A percentile compares a stretch with the other conserved stretches of the same genome.
Conservation (phyloP, 2,329 filamentous ascomycete genomes). For the Aspergillus quadricinctus region DNA sequence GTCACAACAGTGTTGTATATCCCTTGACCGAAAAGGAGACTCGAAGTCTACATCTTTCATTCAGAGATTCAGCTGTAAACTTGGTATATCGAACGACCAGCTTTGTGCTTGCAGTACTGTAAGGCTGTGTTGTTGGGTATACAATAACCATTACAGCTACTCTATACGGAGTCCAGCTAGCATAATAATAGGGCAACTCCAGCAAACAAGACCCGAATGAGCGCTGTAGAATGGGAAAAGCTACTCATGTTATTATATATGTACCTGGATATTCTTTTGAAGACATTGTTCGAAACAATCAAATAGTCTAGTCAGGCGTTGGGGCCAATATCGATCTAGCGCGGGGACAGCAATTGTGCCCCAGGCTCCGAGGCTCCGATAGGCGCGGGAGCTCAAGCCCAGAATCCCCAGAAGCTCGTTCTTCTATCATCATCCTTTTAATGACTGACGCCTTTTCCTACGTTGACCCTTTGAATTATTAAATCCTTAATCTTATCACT, state of each 20-base stretch:
- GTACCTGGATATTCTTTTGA: background rate
- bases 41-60: background rate
- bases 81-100: background rate
- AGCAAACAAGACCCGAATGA: background rate
- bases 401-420: constrained; percentile 3
- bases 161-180: background rate
- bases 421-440: constrained; percentile 1
- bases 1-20: background rate
- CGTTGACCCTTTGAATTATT: background rate
- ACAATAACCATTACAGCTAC: background rate
- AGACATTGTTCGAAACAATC: background rate
- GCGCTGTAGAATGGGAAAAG: background rate
- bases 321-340: background rate
- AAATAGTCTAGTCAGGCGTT: background rate
- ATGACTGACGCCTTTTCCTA: background rate
- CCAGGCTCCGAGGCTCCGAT: constrained; percentile 14
- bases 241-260: background rate
- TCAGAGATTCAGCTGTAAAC: background rate
- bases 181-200: background rate
- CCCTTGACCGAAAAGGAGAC: background rate
- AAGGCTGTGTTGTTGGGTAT: background rate
- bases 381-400: constrained; percentile 12
- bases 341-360: background rate
- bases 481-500: background rate
- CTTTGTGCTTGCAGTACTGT: background rate